These are phyloP conservation scores for Diaporthe helianthi DNA, from an alignment of 2,329 filamentous ascomycete species.

Conservation along the genomic window DNA sequence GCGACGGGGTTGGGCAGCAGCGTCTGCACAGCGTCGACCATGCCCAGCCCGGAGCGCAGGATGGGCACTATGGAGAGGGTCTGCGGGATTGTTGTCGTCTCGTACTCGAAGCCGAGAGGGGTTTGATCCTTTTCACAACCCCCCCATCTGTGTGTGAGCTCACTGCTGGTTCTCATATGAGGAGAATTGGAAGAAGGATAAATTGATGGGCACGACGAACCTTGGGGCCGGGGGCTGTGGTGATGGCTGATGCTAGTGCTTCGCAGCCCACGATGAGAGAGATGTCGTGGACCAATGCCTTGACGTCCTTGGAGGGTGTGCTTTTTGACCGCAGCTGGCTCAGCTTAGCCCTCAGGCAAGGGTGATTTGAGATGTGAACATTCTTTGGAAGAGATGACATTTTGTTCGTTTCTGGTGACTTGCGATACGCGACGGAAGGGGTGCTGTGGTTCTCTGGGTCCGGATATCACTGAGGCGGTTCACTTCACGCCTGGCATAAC, in stretches of 20 bases:
- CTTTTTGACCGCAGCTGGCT: slow-evolving; percentile 82
- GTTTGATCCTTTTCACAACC: slow-evolving; percentile 68
- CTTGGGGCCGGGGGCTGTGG: slow-evolving; percentile 63
- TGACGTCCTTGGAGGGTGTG: slow-evolving; percentile 77
- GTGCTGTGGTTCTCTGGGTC: not conserved
- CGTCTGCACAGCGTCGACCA: slow-evolving; percentile 86
- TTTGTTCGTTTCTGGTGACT: not conserved
- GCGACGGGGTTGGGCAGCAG: slow-evolving; percentile 82
- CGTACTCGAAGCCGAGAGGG: slow-evolving; percentile 79
- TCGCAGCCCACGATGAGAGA: slow-evolving; percentile 82
- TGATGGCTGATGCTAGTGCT: slow-evolving; percentile 72
- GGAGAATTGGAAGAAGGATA: not conserved
- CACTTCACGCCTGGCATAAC: not conserved
- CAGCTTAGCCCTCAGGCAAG: slow-evolving; percentile 86
- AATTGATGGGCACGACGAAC: slow-evolving; percentile 56
- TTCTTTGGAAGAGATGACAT: slow-evolving; percentile 59
- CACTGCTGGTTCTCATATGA: not conserved
- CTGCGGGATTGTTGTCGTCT: slow-evolving; percentile 68
- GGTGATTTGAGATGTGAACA: slow-evolving; percentile 83
- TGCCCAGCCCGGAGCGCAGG: slow-evolving; percentile 87
- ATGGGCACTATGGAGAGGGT: slow-evolving; percentile 87
- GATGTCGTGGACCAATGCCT: slow-evolving; percentile 85
- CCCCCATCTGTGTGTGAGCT: slow-evolving; percentile 3
- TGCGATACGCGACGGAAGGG: not conserved
- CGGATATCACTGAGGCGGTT: not conserved